These are phyloP conservation scores for Metschnikowia corniflorae DNA, from an alignment of 805 yeast genomes.

Conservation along the genomic window DNA sequence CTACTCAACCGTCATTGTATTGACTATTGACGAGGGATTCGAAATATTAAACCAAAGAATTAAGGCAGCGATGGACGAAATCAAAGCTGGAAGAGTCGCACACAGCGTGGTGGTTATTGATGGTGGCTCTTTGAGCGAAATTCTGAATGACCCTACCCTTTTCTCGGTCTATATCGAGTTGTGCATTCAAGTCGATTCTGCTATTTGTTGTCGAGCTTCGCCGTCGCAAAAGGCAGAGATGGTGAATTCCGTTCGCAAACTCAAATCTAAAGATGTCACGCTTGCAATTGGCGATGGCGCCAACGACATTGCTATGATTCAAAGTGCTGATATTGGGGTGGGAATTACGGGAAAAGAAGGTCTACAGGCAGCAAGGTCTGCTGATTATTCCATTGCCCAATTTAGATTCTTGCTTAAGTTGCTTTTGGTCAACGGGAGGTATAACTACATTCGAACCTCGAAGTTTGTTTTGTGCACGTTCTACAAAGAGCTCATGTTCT, in stretches of 20 bases:
- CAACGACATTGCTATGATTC: conserved; percentile 98
- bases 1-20: conserved; percentile 80
- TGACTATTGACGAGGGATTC: conserved; percentile 43
- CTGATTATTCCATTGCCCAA: conserved; percentile 95
- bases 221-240: conserved; percentile 94
- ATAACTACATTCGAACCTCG: conserved; percentile 88
- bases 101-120: conserved; percentile 94
- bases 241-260: conserved; percentile 76
- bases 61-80: conserved; percentile 70
- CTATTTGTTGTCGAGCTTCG: conserved; percentile 92
- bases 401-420: conserved; percentile 80
- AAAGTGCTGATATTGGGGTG: conserved; percentile 95
- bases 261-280: conserved; percentile 69
- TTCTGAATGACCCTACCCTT: conserved; percentile 70
- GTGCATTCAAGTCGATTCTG: conserved; percentile 85
- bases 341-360: conserved; percentile 98
- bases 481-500: conserved; percentile 89
- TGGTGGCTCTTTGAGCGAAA: conserved; percentile 75
- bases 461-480: conserved; percentile 92
- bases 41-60: conserved; percentile 66
- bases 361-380: conserved; percentile 89
- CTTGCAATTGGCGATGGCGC: conserved; percentile 99
- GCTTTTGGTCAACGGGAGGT: conserved; percentile 90
- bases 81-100: conserved; percentile 73
- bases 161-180: conserved; percentile 78